These are phyloP conservation scores for Corchorus olitorius DNA, from an alignment of 345 rosid species.

Conservation along the genomic window DNA sequence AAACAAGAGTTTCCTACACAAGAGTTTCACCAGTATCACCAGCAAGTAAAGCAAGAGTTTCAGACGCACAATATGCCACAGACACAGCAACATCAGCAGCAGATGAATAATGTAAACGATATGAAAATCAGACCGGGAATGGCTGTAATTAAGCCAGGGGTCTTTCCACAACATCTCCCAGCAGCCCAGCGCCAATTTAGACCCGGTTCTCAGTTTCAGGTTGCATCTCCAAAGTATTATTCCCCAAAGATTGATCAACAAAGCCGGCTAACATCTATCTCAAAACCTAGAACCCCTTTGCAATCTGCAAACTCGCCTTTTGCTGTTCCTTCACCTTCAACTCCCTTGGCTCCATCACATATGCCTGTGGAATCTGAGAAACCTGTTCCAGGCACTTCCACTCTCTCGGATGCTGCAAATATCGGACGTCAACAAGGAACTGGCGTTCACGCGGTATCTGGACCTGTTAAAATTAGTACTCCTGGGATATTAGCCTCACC, in stretches of 20 bases:
- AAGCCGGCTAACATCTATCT: constrained; percentile 51
- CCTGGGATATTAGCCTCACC: constrained; percentile 98
- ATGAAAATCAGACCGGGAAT: constrained; percentile 67
- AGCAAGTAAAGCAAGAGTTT: constrained; percentile 51
- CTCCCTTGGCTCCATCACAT: constrained; percentile 88
- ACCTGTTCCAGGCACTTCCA: constrained; percentile 59
- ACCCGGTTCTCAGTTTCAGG: constrained; percentile 60
- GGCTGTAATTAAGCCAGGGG: constrained; percentile 63
- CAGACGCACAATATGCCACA: constrained; percentile 46
- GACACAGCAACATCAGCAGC: constrained; percentile 71
- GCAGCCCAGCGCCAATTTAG: constrained; percentile 70
- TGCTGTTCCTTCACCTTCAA: constrained; percentile 83
- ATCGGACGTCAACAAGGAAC: constrained; percentile 60
- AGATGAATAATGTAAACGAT: constrained; percentile 73
- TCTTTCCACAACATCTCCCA: constrained; percentile 68
- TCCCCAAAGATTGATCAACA: constrained; percentile 97
- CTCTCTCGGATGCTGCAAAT: constrained; percentile 65
- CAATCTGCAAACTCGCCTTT: constrained; percentile 85
- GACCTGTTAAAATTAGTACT: constrained; percentile 91
- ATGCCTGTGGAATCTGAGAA: constrained; percentile 88
- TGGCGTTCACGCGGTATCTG: constrained; percentile 54
- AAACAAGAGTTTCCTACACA: constrained; percentile 37
- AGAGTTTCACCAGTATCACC: constrained; percentile 38
- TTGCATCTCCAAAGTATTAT: constrained; percentile 81
- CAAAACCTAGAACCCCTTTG: constrained; percentile 74